Evolutionary conservation across 2,329 filamentous ascomycete species (phyloP).

Genomic region (Colletotrichum sp.): DNA sequence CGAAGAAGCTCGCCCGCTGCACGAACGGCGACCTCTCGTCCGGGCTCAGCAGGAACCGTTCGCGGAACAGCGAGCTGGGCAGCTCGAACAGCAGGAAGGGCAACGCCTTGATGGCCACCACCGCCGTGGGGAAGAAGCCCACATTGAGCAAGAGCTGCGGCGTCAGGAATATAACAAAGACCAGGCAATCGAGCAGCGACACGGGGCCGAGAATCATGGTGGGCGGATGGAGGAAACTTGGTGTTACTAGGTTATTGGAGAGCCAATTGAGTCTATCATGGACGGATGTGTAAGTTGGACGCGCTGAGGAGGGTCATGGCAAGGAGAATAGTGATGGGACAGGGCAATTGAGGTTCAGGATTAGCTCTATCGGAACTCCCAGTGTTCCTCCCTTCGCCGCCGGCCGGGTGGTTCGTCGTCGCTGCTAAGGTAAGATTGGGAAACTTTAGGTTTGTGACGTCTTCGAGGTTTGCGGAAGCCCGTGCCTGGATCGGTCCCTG

Average conservation of each 20-base stretch:
- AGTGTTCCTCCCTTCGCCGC: conserved; percentile 8
- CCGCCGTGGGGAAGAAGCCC: conserved; percentile 63
- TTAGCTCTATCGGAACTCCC: background rate
- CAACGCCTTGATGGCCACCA: conserved; percentile 64
- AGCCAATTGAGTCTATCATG: background rate
- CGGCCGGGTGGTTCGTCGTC: background rate
- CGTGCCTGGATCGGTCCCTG: background rate
- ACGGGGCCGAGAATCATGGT: conserved; percentile 77
- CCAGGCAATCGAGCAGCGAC: conserved; percentile 76
- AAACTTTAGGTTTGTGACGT: conserved; percentile 7
- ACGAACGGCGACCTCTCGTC: conserved; percentile 58
- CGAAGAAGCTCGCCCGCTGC: conserved; percentile 73
- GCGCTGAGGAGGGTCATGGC: background rate
- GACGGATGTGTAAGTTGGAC: background rate
- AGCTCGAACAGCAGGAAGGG: conserved; percentile 72
- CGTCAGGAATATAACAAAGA: conserved; percentile 73
- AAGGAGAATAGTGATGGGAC: background rate
- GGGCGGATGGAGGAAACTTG: background rate
- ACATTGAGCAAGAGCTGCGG: conserved; percentile 75
- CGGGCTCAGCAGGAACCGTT: conserved; percentile 55
- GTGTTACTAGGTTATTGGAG: background rate
- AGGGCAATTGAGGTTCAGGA: background rate
- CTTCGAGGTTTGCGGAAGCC: conserved; percentile 2
- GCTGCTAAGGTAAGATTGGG: conserved; percentile 1
- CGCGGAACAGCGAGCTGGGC: conserved; percentile 62